Evolutionary conservation across 805 yeast species (phyloP).

Genomic region (Metschnikowia continentalis): DNA sequence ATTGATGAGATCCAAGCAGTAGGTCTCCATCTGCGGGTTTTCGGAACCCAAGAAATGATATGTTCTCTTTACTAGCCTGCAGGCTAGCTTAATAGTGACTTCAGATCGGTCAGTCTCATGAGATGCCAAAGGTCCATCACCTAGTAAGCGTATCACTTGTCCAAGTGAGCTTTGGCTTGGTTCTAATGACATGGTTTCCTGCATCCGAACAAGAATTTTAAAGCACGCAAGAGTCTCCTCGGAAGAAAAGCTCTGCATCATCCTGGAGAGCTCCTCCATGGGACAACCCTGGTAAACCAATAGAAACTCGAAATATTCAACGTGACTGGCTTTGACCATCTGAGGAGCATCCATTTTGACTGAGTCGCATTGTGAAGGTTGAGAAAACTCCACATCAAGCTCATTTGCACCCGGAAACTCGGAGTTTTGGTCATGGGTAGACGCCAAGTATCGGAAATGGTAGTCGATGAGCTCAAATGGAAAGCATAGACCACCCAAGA

Average conservation of each 20-base stretch:
- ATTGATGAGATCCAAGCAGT: slow-evolving; percentile 44
- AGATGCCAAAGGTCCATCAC: slow-evolving; percentile 27
- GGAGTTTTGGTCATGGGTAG: not conserved
- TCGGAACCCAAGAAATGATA: not conserved
- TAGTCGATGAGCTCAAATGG: slow-evolving; percentile 15
- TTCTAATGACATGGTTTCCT: not conserved
- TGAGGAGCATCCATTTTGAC: not conserved
- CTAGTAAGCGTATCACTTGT: slow-evolving; percentile 25
- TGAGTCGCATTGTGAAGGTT: not conserved
- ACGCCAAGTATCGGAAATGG: slow-evolving; percentile 6
- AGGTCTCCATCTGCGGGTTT: slow-evolving; percentile 23
- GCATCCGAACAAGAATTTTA: not conserved
- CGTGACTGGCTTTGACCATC: not conserved
- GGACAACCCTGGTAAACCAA: slow-evolving; percentile 4
- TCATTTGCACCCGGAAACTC: not conserved
- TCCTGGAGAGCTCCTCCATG: not conserved
- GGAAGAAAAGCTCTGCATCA: not conserved
- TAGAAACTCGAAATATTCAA: slow-evolving; percentile 8
- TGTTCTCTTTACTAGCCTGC: slow-evolving; percentile 11
- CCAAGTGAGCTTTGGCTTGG: not conserved
- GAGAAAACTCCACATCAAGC: slow-evolving; percentile 8
- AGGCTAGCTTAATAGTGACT: slow-evolving; percentile 29
- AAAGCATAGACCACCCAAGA: slow-evolving; percentile 7
- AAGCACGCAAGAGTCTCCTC: not conserved
- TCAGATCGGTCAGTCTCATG: slow-evolving; percentile 39